phyloP scores from a whole-genome alignment of 257 asterid genomes.

The Nicotiana sylvestris region DNA sequence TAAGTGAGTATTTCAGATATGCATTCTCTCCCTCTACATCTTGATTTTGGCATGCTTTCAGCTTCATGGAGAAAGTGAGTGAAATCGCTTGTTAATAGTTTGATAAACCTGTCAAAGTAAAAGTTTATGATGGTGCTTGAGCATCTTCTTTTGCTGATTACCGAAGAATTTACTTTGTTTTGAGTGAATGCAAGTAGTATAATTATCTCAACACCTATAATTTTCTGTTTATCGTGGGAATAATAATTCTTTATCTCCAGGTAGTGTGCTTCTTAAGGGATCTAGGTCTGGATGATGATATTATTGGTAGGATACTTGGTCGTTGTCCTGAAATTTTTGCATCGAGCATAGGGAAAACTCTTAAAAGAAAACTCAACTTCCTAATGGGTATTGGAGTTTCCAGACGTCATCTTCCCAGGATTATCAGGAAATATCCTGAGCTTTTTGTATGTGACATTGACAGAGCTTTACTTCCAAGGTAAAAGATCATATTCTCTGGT shows the following conservation, averaged over 20 bases:
- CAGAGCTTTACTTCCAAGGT: conserved; percentile 83
- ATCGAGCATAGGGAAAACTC: conserved; percentile 58
- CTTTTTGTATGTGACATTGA: conserved; percentile 71
- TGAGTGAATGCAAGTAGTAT: neutral
- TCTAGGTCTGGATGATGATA: conserved; percentile 65
- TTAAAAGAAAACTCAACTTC: conserved; percentile 64
- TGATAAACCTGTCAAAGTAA: neutral
- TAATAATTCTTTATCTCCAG: conserved; percentile 30
- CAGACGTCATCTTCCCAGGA: conserved; percentile 57
- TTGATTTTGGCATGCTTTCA: conserved; percentile 5
- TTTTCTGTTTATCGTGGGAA: neutral
- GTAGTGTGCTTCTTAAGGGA: conserved; percentile 68
- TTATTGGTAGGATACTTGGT: conserved; percentile 49
- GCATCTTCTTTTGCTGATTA: neutral
- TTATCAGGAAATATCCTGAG: conserved; percentile 85
- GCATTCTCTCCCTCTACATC: neutral
- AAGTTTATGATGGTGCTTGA: conserved; percentile 1
- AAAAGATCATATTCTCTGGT: conserved; percentile 10
- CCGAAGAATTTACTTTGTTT: neutral
- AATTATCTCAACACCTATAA: neutral
- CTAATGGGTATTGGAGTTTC: conserved; percentile 59
- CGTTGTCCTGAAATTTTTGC: conserved; percentile 93
- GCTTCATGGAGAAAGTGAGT: neutral
- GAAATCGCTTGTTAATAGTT: neutral
- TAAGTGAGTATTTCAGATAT: neutral